phyloP scores from a whole-genome alignment of 306 rosid species.

The Corylus americana region DNA sequence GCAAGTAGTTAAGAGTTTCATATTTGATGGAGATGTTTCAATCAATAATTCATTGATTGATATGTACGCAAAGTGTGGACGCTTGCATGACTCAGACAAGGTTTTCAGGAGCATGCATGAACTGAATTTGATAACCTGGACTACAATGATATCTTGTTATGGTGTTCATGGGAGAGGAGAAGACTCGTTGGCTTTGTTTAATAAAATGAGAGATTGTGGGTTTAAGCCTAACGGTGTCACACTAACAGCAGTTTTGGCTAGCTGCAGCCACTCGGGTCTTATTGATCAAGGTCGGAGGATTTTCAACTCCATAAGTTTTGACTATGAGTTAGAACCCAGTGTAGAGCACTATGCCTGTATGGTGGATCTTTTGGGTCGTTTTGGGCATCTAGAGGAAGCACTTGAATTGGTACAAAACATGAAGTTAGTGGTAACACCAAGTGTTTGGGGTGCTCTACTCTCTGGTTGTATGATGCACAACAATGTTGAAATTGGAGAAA shows the following conservation, averaged over 20 bases:
- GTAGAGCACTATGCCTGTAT: conserved; percentile 76
- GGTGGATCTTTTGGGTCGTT: conserved; percentile 71
- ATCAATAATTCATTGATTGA: conserved; percentile 67
- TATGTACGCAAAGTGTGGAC: conserved; percentile 67
- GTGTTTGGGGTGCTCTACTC: conserved; percentile 83
- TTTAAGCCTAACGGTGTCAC: conserved; percentile 58
- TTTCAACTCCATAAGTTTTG: conserved; percentile 44
- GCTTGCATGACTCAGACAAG: conserved; percentile 50
- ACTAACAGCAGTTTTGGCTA: conserved; percentile 58
- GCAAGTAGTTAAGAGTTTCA: conserved; percentile 37
- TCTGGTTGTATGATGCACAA: conserved; percentile 65
- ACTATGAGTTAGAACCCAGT: conserved; percentile 48
- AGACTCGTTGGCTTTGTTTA: conserved; percentile 49
- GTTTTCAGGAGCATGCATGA: conserved; percentile 43
- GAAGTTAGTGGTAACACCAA: conserved; percentile 42
- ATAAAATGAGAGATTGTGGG: conserved; percentile 50
- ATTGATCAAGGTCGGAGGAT: conserved; percentile 56
- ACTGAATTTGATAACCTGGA: conserved; percentile 62
- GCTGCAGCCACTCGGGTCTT: conserved; percentile 70
- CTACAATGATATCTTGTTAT: conserved; percentile 69
- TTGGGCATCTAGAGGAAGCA: conserved; percentile 61
- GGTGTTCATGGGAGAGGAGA: conserved; percentile 71
- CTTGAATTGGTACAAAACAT: conserved; percentile 40
- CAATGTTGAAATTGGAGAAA: conserved; percentile 70
- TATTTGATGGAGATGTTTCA: conserved; percentile 43